These are phyloP conservation scores for Mucor ambiguus DNA, from an alignment of 371 early-diverging fungal genomes.

Conservation along the genomic window DNA sequence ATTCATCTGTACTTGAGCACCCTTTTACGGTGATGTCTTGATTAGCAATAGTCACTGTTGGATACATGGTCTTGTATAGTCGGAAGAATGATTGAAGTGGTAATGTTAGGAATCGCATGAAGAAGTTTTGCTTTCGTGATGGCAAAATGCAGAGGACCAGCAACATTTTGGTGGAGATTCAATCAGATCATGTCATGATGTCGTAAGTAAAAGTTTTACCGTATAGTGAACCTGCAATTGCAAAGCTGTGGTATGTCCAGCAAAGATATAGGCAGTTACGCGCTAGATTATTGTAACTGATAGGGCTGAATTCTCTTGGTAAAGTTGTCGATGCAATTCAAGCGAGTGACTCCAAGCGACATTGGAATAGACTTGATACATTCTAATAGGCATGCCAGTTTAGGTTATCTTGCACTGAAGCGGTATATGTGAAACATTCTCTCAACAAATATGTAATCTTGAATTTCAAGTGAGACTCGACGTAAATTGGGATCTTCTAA, in stretches of 20 bases:
- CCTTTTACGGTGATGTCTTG: conserved; percentile 31
- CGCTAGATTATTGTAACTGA: not conserved
- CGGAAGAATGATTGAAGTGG: not conserved
- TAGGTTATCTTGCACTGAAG: not conserved
- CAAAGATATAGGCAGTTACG: not conserved
- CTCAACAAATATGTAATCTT: not conserved
- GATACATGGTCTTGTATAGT: conserved; percentile 3
- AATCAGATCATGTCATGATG: not conserved
- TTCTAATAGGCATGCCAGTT: not conserved
- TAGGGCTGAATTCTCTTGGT: not conserved
- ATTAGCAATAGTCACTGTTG: conserved; percentile 29
- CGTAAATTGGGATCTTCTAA: not conserved
- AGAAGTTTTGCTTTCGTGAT: not conserved
- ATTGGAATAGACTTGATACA: too few relatives aligned
- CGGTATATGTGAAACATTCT: not conserved
- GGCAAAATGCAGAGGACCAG: not conserved
- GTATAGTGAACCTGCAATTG: not conserved
- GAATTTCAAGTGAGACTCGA: not conserved
- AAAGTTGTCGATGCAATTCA: not conserved
- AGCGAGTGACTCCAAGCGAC: too few relatives aligned
- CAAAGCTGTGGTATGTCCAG: not conserved
- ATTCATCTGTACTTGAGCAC: conserved; percentile 8
- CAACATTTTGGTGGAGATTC: conserved; percentile 1
- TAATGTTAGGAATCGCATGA: conserved; percentile 1
- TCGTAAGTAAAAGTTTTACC: not conserved